Evolutionary conservation across 106 monocot species (phyloP).

Genomic region (Narthecium ossifragum): DNA sequence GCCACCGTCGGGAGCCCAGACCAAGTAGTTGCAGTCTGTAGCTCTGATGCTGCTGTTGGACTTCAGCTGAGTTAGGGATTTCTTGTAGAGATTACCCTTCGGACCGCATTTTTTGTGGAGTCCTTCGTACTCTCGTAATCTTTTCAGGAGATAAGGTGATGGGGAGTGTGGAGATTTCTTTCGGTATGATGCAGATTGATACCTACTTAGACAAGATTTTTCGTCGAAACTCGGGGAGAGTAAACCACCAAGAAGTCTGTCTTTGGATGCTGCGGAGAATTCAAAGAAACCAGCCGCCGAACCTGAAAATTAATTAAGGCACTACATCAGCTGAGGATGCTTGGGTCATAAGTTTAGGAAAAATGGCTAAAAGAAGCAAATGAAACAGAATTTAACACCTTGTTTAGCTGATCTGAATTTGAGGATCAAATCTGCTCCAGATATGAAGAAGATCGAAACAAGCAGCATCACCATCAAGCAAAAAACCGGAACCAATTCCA

Average conservation of each 20-base stretch:
- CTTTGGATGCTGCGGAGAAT: too few species aligned
- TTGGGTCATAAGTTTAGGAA: too few species aligned
- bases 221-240: constrained; percentile 53
- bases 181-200: constrained; percentile 27
- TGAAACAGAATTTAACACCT: too few species aligned
- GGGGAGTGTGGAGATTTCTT: constrained; percentile 45
- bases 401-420: too few species aligned
- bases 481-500: too few species aligned
- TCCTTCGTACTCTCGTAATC: constrained; percentile 56
- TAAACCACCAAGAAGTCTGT: constrained; percentile 54
- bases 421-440: too few species aligned
- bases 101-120: constrained; percentile 75
- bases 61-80: constrained; percentile 32
- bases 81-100: constrained; percentile 39
- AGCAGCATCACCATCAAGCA: too few species aligned
- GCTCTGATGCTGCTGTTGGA: constrained; percentile 13
- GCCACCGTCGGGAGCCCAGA: constrained; percentile 50
- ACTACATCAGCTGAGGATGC: too few species aligned
- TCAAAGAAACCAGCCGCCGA: too few species aligned
- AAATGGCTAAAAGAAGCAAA: too few species aligned
- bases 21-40: constrained; percentile 51
- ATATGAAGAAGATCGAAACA: too few species aligned
- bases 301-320: too few species aligned
- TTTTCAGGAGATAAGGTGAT: constrained; percentile 47
- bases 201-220: constrained; percentile 59